phyloP scores from a whole-genome alignment of 2,329 filamentous ascomycete species.

The Fusarium cyanostomum region DNA sequence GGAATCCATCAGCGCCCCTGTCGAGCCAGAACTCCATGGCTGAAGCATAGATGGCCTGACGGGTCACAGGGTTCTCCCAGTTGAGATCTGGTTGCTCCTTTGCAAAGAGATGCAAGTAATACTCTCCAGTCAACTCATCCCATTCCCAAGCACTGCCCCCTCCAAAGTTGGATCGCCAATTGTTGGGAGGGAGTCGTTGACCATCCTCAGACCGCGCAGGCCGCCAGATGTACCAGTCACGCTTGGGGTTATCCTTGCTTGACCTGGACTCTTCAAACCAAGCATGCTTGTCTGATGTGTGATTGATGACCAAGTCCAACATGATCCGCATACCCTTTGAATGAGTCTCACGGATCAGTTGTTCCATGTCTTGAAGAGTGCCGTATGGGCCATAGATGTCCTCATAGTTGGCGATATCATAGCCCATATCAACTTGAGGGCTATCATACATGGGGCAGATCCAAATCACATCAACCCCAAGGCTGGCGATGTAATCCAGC shows the following conservation, averaged over 20 bases:
- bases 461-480: slow-evolving; percentile 40
- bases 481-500: slow-evolving; percentile 54
- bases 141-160: slow-evolving; percentile 73
- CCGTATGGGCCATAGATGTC: slow-evolving; percentile 39
- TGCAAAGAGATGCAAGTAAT: slow-evolving; percentile 80
- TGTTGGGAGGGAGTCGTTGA: slow-evolving; percentile 75
- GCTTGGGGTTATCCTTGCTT: slow-evolving; percentile 31
- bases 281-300: slow-evolving; percentile 40
- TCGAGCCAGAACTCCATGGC: slow-evolving; percentile 84
- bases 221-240: slow-evolving; percentile 72
- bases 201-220: slow-evolving; percentile 65
- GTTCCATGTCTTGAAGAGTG: slow-evolving; percentile 40
- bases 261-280: slow-evolving; percentile 39
- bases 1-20: slow-evolving; percentile 76
- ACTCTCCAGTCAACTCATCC: slow-evolving; percentile 77
- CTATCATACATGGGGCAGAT: slow-evolving; percentile 42
- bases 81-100: slow-evolving; percentile 85
- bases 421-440: slow-evolving; percentile 41
- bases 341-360: slow-evolving; percentile 37
- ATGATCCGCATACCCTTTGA: slow-evolving; percentile 37
- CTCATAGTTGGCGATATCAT: slow-evolving; percentile 41
- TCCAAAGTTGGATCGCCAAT: slow-evolving; percentile 73
- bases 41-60: slow-evolving; percentile 74
- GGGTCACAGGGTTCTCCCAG: slow-evolving; percentile 77
- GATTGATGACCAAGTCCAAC: slow-evolving; percentile 41